These are phyloP conservation scores for Tilletia setariae DNA, from an alignment of 1,284 basidiomycete genomes.

Conservation along the genomic window DNA sequence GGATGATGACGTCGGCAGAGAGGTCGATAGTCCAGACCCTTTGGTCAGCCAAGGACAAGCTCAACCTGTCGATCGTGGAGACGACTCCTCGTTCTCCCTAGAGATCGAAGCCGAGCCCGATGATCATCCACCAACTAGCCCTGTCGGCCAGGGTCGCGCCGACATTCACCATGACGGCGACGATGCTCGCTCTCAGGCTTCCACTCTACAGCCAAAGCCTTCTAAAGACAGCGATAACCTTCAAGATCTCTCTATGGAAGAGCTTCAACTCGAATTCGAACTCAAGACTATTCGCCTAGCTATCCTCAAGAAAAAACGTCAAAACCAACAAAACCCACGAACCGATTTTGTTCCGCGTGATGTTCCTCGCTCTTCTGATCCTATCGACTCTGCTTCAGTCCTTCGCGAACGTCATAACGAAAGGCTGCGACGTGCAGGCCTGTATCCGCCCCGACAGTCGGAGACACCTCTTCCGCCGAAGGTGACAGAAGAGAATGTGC, in stretches of 20 bases:
- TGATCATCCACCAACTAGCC: too few relatives aligned
- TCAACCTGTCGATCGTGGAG: too few relatives aligned
- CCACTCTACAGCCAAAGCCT: neutral
- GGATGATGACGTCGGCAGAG: neutral
- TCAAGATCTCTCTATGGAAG: neutral
- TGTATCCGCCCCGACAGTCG: neutral
- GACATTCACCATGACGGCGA: neutral
- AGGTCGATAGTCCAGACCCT: neutral
- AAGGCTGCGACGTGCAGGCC: neutral
- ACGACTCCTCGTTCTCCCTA: too few relatives aligned
- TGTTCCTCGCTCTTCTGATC: neutral
- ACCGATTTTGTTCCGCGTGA: neutral
- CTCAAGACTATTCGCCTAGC: neutral
- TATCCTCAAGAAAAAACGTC: constrained; percentile 6
- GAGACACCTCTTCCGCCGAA: neutral
- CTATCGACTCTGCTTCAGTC: neutral
- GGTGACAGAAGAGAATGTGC: neutral
- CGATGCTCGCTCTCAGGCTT: neutral
- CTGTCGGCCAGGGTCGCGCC: too few relatives aligned
- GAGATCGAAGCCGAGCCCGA: too few relatives aligned
- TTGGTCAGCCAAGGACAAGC: neutral
- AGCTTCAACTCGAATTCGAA: neutral
- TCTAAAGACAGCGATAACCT: neutral
- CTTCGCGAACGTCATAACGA: constrained; percentile 4
- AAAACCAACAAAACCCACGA: neutral